Percentiles rank a stretch among this genome's conserved stretches.
Evolutionary conservation across 352 stramenopile genomes (phyloP).

Genomic region (Phytophthora lateralis): DNA sequence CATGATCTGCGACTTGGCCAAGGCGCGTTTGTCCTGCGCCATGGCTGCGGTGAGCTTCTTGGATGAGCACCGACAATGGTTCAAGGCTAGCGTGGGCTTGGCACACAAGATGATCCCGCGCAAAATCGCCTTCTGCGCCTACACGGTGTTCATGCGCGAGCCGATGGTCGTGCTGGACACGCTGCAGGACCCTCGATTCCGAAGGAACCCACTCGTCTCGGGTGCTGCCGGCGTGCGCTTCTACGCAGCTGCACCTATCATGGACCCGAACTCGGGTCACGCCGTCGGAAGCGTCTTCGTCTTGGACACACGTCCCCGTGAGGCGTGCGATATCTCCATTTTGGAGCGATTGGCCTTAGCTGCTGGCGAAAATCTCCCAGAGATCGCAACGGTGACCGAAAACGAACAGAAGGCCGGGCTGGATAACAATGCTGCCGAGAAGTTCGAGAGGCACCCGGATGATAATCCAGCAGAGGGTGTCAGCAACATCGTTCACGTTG

Average conservation of each 20-base stretch:
- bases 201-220: slow-evolving; percentile 88
- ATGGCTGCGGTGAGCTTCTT: slow-evolving; percentile 87
- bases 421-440: slow-evolving; percentile 10
- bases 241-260: slow-evolving; percentile 88
- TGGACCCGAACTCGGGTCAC: slow-evolving; percentile 61
- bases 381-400: slow-evolving; percentile 1
- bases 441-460: slow-evolving; percentile 16
- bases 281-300: slow-evolving; percentile 82
- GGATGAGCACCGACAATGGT: slow-evolving; percentile 79
- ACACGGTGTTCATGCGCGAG: slow-evolving; percentile 62
- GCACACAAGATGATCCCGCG: slow-evolving; percentile 80
- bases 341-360: slow-evolving; percentile 68
- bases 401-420: slow-evolving; percentile 4
- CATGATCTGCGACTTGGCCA: slow-evolving; percentile 82
- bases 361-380: slow-evolving; percentile 61
- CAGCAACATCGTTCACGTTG: slow-evolving; percentile 3
- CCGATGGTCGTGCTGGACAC: slow-evolving; percentile 89
- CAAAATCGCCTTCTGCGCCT: slow-evolving; percentile 83
- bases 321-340: slow-evolving; percentile 71
- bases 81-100: slow-evolving; percentile 73
- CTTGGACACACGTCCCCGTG: slow-evolving; percentile 75
- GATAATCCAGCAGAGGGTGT: slow-evolving; percentile 7
- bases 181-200: slow-evolving; percentile 88
- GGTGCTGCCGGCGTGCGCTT: slow-evolving; percentile 92
- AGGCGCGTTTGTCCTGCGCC: slow-evolving; percentile 61